phyloP scores from a whole-genome alignment of 257 asterid genomes.

The Oldenlandia corymbosa region DNA sequence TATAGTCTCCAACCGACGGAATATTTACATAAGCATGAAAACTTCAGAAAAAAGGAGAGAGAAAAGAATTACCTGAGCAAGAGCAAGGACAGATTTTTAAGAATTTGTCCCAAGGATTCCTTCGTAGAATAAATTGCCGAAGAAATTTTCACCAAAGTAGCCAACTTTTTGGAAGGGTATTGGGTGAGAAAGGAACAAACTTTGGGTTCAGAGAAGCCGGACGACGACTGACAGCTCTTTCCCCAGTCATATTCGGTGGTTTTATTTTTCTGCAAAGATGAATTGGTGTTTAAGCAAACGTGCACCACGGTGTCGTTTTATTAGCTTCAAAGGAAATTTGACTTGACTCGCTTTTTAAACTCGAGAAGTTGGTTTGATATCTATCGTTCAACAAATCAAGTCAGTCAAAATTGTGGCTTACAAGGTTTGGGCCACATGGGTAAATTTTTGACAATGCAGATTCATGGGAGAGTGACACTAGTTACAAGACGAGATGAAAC shows the following conservation, averaged over 20 bases:
- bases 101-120: not conserved
- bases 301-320: conserved; percentile 6
- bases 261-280: not conserved
- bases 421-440: not conserved
- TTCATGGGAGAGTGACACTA: not conserved
- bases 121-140: no score
- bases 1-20: not conserved
- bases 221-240: conserved; percentile 5
- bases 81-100: not conserved
- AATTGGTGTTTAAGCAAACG: conserved; percentile 2
- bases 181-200: not conserved
- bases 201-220: not conserved
- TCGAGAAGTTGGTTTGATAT: not conserved
- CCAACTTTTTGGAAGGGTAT: not conserved
- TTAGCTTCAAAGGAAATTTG: not conserved
- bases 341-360: not conserved
- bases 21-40: conserved; percentile 3
- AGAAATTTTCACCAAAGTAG: not conserved
- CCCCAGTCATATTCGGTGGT: not conserved
- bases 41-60: not conserved
- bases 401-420: not conserved
- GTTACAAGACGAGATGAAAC: not conserved
- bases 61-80: conserved; percentile 5
- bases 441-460: no score
- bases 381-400: no score